phyloP scores from a whole-genome alignment of 2,329 filamentous ascomycete species.

The Purpureocillium takamizusanense region DNA sequence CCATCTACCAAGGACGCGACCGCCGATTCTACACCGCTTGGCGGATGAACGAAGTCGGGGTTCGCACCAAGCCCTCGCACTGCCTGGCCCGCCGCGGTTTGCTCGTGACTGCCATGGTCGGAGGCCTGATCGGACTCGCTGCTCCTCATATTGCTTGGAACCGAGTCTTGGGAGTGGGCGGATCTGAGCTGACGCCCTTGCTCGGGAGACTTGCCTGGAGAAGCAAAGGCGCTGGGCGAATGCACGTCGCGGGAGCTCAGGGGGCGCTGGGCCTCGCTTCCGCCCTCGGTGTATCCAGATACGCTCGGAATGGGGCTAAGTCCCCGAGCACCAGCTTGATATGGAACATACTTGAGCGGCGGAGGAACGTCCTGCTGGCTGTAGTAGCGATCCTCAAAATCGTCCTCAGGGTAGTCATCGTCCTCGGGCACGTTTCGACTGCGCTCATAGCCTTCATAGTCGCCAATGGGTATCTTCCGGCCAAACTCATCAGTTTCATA shows the following conservation, averaged over 20 bases:
- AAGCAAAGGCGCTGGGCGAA: constrained; percentile 47
- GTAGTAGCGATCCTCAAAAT: constrained; percentile 39
- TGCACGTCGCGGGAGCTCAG: constrained; percentile 48
- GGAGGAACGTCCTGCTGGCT: constrained; percentile 54
- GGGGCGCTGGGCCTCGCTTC: constrained; percentile 46
- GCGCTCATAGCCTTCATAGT: constrained; percentile 34
- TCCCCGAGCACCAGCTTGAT: constrained; percentile 59
- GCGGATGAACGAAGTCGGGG: constrained; percentile 65
- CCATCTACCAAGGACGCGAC: constrained; percentile 82
- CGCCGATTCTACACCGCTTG: constrained; percentile 71
- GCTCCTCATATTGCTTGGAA: constrained; percentile 32
- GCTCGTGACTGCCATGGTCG: constrained; percentile 48
- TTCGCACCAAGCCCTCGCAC: constrained; percentile 65
- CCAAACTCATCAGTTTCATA: constrained; percentile 39
- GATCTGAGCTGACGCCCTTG: constrained; percentile 23
- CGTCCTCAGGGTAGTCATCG: constrained; percentile 30
- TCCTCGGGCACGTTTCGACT: constrained; percentile 16
- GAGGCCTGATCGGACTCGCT: constrained; percentile 45
- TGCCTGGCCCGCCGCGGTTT: constrained; percentile 55
- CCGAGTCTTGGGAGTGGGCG: constrained; percentile 22
- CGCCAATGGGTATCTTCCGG: constrained; percentile 29
- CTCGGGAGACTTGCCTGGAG: constrained; percentile 45
- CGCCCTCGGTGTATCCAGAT: constrained; percentile 71
- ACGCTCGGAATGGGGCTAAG: constrained; percentile 89
- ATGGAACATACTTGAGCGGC: constrained; percentile 57